Conservation (phyloP, 2,329 filamentous ascomycete species). For the Thelonectria blattea region DNA sequence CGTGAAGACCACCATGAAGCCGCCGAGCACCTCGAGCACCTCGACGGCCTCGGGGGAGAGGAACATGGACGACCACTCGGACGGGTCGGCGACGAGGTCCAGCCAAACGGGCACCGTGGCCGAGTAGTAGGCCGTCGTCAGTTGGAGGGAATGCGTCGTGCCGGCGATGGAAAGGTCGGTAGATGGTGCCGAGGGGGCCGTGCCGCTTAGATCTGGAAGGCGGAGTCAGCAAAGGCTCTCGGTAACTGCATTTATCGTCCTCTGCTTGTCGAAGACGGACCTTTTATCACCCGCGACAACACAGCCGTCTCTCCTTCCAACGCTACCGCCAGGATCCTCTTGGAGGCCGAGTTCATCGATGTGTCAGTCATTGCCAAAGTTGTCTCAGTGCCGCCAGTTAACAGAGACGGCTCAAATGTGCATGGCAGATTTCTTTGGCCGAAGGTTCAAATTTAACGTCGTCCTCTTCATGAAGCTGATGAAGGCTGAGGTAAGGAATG, state of each 20-base stretch:
- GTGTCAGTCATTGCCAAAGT: slow-evolving; percentile 26
- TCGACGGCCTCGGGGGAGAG: slow-evolving; percentile 66
- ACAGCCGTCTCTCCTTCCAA: slow-evolving; percentile 53
- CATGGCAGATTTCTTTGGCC: background rate
- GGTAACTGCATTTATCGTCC: background rate
- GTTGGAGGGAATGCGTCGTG: slow-evolving; percentile 59
- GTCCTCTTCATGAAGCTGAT: background rate
- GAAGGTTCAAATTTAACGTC: background rate
- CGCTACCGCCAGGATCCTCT: slow-evolving; percentile 65
- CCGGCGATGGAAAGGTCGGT: slow-evolving; percentile 59
- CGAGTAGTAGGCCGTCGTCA: slow-evolving; percentile 67
- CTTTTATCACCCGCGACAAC: slow-evolving; percentile 59
- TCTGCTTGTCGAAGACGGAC: slow-evolving; percentile 42
- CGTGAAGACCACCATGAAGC: slow-evolving; percentile 55
- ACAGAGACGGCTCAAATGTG: background rate
- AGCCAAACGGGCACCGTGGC: slow-evolving; percentile 69
- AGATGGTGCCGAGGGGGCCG: slow-evolving; percentile 44
- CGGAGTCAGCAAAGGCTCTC: slow-evolving; percentile 8
- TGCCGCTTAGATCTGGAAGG: slow-evolving; percentile 59
- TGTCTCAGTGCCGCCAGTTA: background rate
- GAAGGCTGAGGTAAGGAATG: slow-evolving; percentile 1
- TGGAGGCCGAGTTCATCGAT: slow-evolving; percentile 35
- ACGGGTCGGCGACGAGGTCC: slow-evolving; percentile 60
- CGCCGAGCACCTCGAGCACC: slow-evolving; percentile 66
- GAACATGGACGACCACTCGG: slow-evolving; percentile 65